phyloP scores from a whole-genome alignment of 73 alveolate genomes.

The Symbiodinium natans region DNA sequence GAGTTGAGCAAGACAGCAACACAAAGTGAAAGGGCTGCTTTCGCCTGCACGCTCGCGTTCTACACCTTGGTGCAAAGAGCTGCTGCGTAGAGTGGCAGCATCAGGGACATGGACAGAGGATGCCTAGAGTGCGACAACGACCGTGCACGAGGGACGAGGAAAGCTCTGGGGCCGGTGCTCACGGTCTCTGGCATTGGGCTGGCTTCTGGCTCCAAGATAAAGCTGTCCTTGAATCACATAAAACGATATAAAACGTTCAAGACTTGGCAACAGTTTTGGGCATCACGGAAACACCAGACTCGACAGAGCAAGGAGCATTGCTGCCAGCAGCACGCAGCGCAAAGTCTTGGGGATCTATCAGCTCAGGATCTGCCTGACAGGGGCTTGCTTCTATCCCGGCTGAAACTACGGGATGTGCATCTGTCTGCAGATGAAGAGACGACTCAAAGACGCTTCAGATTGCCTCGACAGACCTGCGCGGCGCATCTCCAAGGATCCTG shows the following conservation, averaged over 20 bases:
- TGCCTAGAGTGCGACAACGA: too few relatives aligned
- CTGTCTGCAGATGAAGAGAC: too few relatives aligned
- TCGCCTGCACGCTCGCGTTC: constrained; percentile 8
- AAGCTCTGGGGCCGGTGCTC: neutral
- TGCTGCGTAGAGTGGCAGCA: too few relatives aligned
- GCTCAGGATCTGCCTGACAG: neutral
- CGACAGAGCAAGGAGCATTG: neutral
- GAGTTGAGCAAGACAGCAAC: neutral
- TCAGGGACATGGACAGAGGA: too few relatives aligned
- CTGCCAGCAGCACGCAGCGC: constrained; percentile 14
- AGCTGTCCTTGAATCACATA: constrained; percentile 21
- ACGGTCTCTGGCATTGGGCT: constrained; percentile 39
- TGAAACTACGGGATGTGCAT: too few relatives aligned
- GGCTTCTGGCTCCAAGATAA: constrained; percentile 46
- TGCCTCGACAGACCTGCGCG: neutral
- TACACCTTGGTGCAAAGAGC: neutral
- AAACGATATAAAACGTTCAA: too few relatives aligned
- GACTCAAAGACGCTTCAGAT: too few relatives aligned
- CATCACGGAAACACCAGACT: neutral
- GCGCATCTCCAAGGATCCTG: constrained; percentile 7
- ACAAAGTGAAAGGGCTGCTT: neutral
- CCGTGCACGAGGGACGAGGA: neutral
- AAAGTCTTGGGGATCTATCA: constrained; percentile 7
- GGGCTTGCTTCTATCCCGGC: too few relatives aligned
- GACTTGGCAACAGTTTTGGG: too few relatives aligned